Percentiles rank a stretch among this genome's conserved stretches.
These are phyloP conservation scores for Plasmodium fragile DNA, from an alignment of 169 alveolate species.

Conservation along the genomic window DNA sequence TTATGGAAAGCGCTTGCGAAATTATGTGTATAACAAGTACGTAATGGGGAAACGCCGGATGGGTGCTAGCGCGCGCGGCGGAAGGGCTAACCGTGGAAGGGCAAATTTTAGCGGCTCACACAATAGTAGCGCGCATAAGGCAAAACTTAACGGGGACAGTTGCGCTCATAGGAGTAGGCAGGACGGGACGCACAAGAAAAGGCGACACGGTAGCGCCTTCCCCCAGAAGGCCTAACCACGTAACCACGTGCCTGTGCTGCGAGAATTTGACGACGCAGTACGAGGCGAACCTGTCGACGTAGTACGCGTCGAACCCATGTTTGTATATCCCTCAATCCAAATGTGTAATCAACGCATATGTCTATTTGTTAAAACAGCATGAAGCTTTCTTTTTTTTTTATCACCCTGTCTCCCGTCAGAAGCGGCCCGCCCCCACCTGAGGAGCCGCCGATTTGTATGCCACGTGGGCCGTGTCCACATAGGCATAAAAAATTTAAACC, in stretches of 20 bases:
- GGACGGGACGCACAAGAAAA: not conserved
- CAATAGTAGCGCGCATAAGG: not conserved
- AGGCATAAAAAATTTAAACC: not conserved
- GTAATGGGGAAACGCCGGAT: not conserved
- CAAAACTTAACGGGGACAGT: not conserved
- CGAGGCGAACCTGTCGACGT: too few species aligned
- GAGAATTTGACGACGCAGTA: too few species aligned
- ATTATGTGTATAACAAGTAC: slow-evolving; percentile 38
- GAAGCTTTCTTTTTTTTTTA: not conserved
- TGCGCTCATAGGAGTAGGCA: too few species aligned
- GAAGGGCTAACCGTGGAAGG: not conserved
- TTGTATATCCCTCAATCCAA: not conserved
- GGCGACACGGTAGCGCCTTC: not conserved
- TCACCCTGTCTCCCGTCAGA: not conserved
- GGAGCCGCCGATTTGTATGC: not conserved
- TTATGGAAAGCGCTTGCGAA: slow-evolving; percentile 28
- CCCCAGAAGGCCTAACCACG: not conserved
- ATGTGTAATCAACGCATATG: not conserved
- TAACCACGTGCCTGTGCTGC: not conserved
- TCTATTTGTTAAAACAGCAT: not conserved
- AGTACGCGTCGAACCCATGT: not conserved
- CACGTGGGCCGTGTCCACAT: not conserved
- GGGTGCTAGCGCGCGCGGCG: not conserved
- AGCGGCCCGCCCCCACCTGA: not conserved
- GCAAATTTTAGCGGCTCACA: not conserved